Conservation (phyloP, 2,329 filamentous ascomycete species). For the Dryadomyces sulphureus region DNA sequence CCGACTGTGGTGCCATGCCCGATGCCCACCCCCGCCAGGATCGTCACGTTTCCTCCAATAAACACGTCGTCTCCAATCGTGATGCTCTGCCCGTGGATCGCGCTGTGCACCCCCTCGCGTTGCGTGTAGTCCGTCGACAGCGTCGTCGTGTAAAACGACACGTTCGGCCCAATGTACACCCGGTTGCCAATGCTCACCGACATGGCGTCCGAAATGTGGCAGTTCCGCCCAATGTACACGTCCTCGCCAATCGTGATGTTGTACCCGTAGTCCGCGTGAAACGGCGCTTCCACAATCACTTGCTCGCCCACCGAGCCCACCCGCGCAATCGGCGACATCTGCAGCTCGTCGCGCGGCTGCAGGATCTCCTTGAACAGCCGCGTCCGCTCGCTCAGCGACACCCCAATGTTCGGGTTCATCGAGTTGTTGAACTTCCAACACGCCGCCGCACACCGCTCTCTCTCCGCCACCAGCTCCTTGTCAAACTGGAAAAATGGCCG, state of each 20-base stretch:
- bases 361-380: conserved; percentile 60
- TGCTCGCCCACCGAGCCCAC: conserved; percentile 55
- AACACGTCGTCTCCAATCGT: conserved; percentile 76
- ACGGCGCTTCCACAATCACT: conserved; percentile 72
- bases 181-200: conserved; percentile 69
- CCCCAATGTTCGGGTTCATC: conserved; percentile 56
- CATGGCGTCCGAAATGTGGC: conserved; percentile 75
- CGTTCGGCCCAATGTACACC: conserved; percentile 65
- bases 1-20: conserved; percentile 68
- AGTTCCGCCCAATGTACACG: conserved; percentile 70
- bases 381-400: conserved; percentile 52
- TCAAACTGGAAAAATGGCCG: conserved; percentile 69
- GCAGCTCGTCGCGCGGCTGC: conserved; percentile 42
- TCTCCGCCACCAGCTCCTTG: conserved; percentile 63
- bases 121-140: conserved; percentile 58
- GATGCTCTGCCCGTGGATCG: conserved; percentile 55
- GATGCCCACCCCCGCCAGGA: conserved; percentile 67
- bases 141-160: conserved; percentile 69
- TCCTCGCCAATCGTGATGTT: conserved; percentile 82
- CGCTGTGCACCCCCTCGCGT: conserved; percentile 58
- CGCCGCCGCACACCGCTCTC: conserved; percentile 69
- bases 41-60: conserved; percentile 62
- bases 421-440: conserved; percentile 81
- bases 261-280: conserved; percentile 89
- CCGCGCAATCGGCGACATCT: conserved; percentile 39